Evolutionary conservation across 2,329 filamentous ascomycete genomes (phyloP), one percentile per base, ranked within the genome.

Genomic region (Sporothrix pallida): DNA sequence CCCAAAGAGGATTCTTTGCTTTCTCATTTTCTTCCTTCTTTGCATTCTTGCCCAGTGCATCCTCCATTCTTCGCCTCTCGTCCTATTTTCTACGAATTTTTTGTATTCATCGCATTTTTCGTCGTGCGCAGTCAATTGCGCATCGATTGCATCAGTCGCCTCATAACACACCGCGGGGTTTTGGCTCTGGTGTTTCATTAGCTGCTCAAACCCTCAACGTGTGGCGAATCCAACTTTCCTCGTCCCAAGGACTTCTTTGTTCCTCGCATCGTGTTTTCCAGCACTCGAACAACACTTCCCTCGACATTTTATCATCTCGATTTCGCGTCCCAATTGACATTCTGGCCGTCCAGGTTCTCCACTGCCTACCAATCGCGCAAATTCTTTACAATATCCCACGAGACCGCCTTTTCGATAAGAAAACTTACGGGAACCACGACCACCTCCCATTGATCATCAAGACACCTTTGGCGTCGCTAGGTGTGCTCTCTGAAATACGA

Each of bases 401-500:
- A 23, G 20, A 23, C n/a, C 10, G 10, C 15, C 3, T 15, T 42
- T 15, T 31, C 17, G 48, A 70, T 23, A 70, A 4, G 31, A 9
- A 17, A 42, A 20, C 2, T 20, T 8, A 2, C 46, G 13, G 67
- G 67, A 37, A 70, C 15, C 2, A 23, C 48, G 26, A 42, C 67
- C 7, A 42, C 12, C 20, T 37, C 31, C 31, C 31, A 9, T 46
- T 15, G 17, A 58, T 60, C 20, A 44, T n/a, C n/a, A 44, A 37
- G 23, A 72, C 23, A 72, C 70, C 48, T 67, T 67, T 20, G 70
- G 70, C 13, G 70, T 42, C 48, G 71, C 60, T 72, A 9, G 60
- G 71, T 31, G 58, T 72, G 71, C 71, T 72, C 48, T 67, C 48
- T 67, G 48, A 26, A 44, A 44, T 56, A 67, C 71, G 60, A 56